Conservation (phyloP, 108 stramenopile species). For the Aurantiochytrium sp. region DNA sequence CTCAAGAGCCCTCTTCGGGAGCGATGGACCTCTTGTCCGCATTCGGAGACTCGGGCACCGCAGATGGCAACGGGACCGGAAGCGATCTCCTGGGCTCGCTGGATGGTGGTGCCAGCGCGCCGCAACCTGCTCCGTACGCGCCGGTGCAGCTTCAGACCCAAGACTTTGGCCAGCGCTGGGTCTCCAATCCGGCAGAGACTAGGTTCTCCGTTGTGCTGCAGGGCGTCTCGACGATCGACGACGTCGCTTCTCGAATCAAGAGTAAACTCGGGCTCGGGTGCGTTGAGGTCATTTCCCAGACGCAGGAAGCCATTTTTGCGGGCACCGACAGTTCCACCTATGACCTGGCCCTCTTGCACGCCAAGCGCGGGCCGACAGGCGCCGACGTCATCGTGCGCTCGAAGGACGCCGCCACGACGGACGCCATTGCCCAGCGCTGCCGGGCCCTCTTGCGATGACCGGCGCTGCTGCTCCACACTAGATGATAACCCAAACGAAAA, state of each 20-base stretch:
- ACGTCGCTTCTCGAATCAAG: not conserved
- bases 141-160: not conserved
- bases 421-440: not conserved
- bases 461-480: too few relatives aligned
- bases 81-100: not conserved
- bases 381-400: constrained; percentile 9
- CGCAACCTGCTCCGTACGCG: not conserved
- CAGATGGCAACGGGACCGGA: not conserved
- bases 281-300: not conserved
- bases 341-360: not conserved
- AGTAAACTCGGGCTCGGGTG: not conserved
- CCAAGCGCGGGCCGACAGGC: constrained; percentile 16
- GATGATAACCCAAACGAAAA: too few relatives aligned
- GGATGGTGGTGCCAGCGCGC: not conserved
- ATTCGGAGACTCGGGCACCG: not conserved
- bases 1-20: too few relatives aligned
- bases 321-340: not conserved
- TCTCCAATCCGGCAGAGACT: not conserved
- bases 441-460: not conserved
- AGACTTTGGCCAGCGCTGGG: constrained; percentile 22
- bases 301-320: constrained; percentile 18
- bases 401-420: not conserved
- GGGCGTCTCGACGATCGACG: not conserved
- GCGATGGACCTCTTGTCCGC: not conserved
- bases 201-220: not conserved